phyloP scores from a whole-genome alignment of 495 filamentous ascomycete species.

The Neurospora pannonica region DNA sequence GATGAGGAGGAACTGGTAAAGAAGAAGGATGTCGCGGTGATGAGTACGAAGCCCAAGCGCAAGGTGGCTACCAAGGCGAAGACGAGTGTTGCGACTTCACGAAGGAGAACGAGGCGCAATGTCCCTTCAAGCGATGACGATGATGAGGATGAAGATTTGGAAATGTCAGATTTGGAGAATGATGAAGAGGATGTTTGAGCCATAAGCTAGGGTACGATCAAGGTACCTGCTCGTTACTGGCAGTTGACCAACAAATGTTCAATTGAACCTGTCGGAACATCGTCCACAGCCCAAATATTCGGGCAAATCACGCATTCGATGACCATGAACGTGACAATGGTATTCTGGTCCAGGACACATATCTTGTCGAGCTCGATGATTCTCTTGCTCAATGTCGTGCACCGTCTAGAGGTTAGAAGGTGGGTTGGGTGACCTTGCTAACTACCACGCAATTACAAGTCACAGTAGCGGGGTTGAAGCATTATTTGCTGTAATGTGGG shows the following conservation, averaged over 20 bases:
- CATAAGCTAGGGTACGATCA: neutral
- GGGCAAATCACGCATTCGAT: too few relatives aligned
- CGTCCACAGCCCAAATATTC: too few relatives aligned
- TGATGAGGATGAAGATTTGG: slow-evolving; percentile 4
- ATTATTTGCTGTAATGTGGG: neutral
- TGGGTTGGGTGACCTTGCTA: neutral
- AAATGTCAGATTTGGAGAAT: neutral
- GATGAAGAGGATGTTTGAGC: neutral
- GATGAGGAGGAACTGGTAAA: neutral
- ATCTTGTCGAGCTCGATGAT: too few relatives aligned
- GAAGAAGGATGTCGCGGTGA: slow-evolving; percentile 4
- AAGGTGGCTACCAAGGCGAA: slow-evolving; percentile 7
- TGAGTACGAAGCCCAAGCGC: slow-evolving; percentile 16
- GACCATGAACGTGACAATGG: too few relatives aligned
- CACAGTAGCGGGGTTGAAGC: neutral
- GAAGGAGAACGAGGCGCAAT: slow-evolving; percentile 14
- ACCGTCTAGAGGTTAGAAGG: too few relatives aligned
- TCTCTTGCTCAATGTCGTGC: too few relatives aligned
- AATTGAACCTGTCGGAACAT: too few relatives aligned
- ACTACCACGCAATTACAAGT: neutral
- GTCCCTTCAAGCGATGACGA: slow-evolving; percentile 13
- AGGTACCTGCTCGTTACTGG: neutral
- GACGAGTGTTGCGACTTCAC: neutral
- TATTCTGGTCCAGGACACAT: too few relatives aligned
- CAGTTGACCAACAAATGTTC: neutral